phyloP scores from a whole-genome alignment of 2,329 filamentous ascomycete genomes.

The Pseudocercospora musae region DNA sequence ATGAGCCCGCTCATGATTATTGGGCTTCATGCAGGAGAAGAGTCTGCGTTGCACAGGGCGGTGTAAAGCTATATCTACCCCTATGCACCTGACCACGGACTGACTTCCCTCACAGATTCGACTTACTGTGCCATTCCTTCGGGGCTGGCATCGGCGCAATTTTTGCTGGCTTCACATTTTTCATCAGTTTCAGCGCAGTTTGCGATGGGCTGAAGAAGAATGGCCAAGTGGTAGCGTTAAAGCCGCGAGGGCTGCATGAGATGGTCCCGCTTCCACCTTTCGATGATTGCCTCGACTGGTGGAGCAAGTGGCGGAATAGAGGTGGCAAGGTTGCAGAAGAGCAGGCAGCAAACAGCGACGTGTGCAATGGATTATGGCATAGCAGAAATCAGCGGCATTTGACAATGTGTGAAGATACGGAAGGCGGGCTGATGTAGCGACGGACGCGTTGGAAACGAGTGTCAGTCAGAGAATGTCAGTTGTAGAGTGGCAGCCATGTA shows the following conservation, averaged over 20 bases:
- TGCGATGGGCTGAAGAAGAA: conserved; percentile 2
- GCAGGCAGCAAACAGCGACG: no score
- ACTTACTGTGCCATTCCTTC: neutral
- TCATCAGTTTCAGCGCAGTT: conserved; percentile 1
- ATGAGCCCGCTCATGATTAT: neutral
- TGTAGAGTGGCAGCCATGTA: conserved; percentile 8
- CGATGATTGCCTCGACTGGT: no score
- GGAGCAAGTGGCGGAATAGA: no score
- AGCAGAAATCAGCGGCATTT: conserved; percentile 15
- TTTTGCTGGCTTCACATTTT: conserved; percentile 6
- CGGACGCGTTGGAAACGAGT: conserved; percentile 10
- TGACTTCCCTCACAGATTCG: neutral
- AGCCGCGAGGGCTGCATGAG: neutral
- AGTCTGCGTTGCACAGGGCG: neutral
- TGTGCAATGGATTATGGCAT: no score
- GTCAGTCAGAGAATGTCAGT: neutral
- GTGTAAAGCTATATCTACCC: neutral
- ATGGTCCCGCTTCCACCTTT: no score
- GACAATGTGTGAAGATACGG: conserved; percentile 16
- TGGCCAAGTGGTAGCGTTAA: neutral
- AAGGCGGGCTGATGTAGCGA: conserved; percentile 19
- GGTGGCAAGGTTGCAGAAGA: no score
- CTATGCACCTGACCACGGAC: no score
- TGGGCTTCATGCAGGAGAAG: neutral
- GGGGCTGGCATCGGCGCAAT: neutral